Base-by-base conservation (phyloP, 345 rosid genomes). In the Camelina neglecta region DNA sequence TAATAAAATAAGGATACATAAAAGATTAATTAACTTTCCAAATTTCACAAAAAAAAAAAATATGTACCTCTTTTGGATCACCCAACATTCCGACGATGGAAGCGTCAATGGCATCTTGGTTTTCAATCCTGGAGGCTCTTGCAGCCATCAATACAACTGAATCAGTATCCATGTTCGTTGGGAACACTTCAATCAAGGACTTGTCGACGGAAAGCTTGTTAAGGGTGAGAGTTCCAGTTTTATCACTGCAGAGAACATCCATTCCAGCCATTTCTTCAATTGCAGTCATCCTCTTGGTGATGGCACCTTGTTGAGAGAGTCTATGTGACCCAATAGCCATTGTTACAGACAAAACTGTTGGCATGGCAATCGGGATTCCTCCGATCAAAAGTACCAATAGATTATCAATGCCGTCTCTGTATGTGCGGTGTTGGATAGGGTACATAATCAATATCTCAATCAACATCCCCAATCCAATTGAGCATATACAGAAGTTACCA, bases 291-390 rank as follows among this genome's bases (percentile, higher is more conserved):
- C 97, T 88, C 80, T 94, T 94, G 23, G 97, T 92, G 76, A 94
- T 94, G 76, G 99, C 97, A 57, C 99, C 99, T 84, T 94, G 97
- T 73, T 90, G 74, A 0, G 97, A 86, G 24, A 94, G 84, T 39
- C 97, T 87, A 57, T 94, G 97, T 39, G 97, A 92, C 5, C 98
- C 98, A 71, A 92, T 90, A 48, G 98, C 97, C 98, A 94, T 94
- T 62, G 98, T 94, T 50, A 94, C 98, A 0, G 97, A 94, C 79
- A 90, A 81, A 23, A 93, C 94, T 7, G 97, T 93, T 5, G 98
- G 98, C 97, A 93, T 91, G 16, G 97, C 97, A 12, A 94, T 94
- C 7, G 98, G 97, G 78, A 94, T 94, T 45, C 98, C 98, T 55
- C 98, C 98, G 5, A 90, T 93, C 58, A 91, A 88, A 58, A 93